Evolutionary conservation across 495 filamentous ascomycete genomes (phyloP), one percentile per base, ranked within the genome.

Genomic region (Cenococcum geophilum): DNA sequence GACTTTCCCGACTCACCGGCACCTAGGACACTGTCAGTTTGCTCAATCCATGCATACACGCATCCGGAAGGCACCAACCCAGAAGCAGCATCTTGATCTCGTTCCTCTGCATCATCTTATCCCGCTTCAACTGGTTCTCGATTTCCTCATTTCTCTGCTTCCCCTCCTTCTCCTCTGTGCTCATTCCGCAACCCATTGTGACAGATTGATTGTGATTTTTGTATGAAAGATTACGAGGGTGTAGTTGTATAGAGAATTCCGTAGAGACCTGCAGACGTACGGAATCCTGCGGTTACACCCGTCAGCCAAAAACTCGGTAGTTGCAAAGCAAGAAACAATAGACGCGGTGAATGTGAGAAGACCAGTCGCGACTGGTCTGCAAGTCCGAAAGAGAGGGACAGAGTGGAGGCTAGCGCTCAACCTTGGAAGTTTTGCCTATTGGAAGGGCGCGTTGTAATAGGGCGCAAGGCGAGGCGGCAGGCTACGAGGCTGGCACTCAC

Each of bases 171-270:
- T 97, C 93, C 83, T 97, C 93, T 70, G 95, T 95, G 72, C 95
- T 97, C 91, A 96, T 96, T 76, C 91, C 92, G 76, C 93, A 98
- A 86, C 93, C 93, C 93, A 98, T 98, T 67, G 82, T 90, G 89
- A 72, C 54, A 54, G 59, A 5, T 58, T 37, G 47, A 11, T 22
- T 22, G 59, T 47, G 59, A 37, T 65, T 61, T 61, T 34, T 14
- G 25, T 27, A 14, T 48, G 50, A 56, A 43, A n/a, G 50, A 64
- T 57, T 61, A 68, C 22, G 45, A 56, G 34, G 25, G 21, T 20
- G 57, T 57, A 57, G 32, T 57, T 20, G 58, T 51, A 58, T 43
- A 48, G 43, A 22, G 34, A 22, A 18, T 62, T 62, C 64, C 59
- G 64, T 63, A 25, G 56, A 61, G 55, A 60, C 64, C 64, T 59